A percentile compares a stretch with the other conserved stretches of the same genome.
Conservation (phyloP, 208 protist genomes). For the Lotmaria passim region DNA sequence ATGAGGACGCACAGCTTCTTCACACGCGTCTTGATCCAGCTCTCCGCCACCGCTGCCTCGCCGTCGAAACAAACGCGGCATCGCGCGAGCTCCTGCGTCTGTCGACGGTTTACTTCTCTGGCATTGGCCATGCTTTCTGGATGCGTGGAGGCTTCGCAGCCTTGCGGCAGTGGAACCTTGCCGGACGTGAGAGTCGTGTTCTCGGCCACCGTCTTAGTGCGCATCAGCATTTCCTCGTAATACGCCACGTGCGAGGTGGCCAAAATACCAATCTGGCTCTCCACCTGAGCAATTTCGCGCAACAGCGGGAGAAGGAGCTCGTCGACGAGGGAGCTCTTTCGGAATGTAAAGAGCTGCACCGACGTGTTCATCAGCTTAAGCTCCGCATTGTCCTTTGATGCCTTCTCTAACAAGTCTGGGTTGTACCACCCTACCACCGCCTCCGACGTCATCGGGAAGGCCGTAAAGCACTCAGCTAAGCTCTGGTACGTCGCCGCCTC, state of each 20-base stretch:
- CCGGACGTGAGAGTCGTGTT: slow-evolving; percentile 21
- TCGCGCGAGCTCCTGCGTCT: slow-evolving; percentile 16
- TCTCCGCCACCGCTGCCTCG: slow-evolving; percentile 15
- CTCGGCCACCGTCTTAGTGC: slow-evolving; percentile 27
- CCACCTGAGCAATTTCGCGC: slow-evolving; percentile 11
- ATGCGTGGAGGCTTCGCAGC: slow-evolving; percentile 22
- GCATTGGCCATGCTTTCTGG: slow-evolving; percentile 23
- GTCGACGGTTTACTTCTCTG: slow-evolving; percentile 12
- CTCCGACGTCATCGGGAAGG: slow-evolving; percentile 5
- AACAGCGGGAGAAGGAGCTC: slow-evolving; percentile 27
- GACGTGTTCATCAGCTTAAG: slow-evolving; percentile 10
- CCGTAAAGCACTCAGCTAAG: slow-evolving; percentile 20
- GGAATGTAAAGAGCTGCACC: slow-evolving; percentile 26
- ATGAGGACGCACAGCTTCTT: slow-evolving; percentile 24
- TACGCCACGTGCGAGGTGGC: slow-evolving; percentile 24
- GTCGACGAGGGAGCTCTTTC: slow-evolving; percentile 18
- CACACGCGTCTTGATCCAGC: slow-evolving; percentile 9
- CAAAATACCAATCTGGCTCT: slow-evolving; percentile 20
- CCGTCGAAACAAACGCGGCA: slow-evolving; percentile 12
- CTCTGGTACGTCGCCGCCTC: slow-evolving; percentile 26
- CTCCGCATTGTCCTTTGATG: slow-evolving; percentile 4
- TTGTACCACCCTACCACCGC: slow-evolving; percentile 21
- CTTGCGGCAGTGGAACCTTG: slow-evolving; percentile 12
- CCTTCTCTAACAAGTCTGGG: slow-evolving; percentile 6
- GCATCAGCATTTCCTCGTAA: slow-evolving; percentile 30